Conservation (phyloP, 208 protist species). For the Crithidia expoeki region DNA sequence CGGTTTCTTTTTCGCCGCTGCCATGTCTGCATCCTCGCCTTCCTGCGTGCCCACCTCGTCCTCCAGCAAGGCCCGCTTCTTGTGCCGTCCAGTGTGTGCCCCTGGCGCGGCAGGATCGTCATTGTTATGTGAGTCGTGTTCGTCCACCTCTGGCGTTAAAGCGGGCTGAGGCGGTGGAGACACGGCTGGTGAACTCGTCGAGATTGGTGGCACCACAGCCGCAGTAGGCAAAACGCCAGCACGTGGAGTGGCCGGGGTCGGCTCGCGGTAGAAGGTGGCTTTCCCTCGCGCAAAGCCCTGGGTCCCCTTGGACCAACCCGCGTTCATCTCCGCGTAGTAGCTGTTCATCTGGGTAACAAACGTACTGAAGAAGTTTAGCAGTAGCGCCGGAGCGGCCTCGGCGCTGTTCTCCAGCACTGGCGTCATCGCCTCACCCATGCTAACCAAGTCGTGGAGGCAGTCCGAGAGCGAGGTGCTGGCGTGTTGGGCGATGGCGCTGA, state of each 20-base stretch:
- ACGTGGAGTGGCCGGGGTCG: not conserved
- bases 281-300: constrained; percentile 41
- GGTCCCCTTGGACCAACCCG: constrained; percentile 22
- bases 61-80: constrained; percentile 6
- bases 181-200: constrained; percentile 1
- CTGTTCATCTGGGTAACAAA: constrained; percentile 55
- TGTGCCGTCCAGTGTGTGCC: not conserved
- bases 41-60: constrained; percentile 7
- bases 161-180: not conserved
- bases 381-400: constrained; percentile 50
- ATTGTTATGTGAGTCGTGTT: constrained; percentile 27
- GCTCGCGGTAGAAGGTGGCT: constrained; percentile 33
- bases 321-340: constrained; percentile 48
- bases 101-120: not conserved
- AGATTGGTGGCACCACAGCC: not conserved
- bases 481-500: constrained; percentile 19
- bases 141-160: not conserved
- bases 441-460: constrained; percentile 62
- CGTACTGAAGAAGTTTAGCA: constrained; percentile 72
- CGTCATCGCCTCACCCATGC: constrained; percentile 70
- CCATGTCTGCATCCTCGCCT: not conserved
- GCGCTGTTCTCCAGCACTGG: constrained; percentile 58
- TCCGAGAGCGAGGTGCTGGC: constrained; percentile 33
- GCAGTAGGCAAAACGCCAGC: not conserved
- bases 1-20: constrained; percentile 18